These are phyloP conservation scores for Nephelium lappaceum DNA, from an alignment of 345 rosid genomes.

Conservation along the genomic window DNA sequence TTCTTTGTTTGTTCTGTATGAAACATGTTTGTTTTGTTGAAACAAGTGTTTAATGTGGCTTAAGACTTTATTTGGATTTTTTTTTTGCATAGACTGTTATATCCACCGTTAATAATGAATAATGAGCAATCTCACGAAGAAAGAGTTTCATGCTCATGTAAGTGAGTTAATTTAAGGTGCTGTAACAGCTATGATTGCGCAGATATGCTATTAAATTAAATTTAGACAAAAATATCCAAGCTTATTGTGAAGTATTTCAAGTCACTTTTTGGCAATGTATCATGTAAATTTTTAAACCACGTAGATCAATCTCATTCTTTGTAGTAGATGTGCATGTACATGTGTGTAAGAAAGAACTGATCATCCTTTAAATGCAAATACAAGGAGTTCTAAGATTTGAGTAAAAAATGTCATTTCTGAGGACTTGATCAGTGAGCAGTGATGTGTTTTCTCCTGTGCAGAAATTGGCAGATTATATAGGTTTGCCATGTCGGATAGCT, in stretches of 20 bases:
- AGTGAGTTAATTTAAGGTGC: background rate
- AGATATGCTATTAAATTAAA: background rate
- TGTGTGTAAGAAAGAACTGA: background rate
- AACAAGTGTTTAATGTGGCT: background rate
- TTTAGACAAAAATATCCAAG: background rate
- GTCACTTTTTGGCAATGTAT: background rate
- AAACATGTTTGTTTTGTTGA: conserved; percentile 5
- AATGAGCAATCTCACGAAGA: background rate
- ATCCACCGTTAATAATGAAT: background rate
- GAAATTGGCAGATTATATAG: conserved; percentile 95
- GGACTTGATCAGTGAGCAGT: conserved; percentile 12
- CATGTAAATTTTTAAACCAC: background rate
- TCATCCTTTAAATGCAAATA: conserved; percentile 17
- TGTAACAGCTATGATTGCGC: background rate
- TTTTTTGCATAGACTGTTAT: background rate
- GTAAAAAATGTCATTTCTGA: background rate
- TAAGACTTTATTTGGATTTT: background rate
- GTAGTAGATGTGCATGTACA: background rate
- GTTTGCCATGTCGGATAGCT: conserved; percentile 98
- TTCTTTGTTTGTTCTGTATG: background rate
- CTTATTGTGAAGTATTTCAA: background rate
- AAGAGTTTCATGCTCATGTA: background rate
- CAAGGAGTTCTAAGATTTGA: background rate
- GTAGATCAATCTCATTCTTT: background rate
- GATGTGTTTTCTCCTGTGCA: conserved; percentile 39